Evolutionary conservation across 306 rosid genomes (phyloP).

Genomic region (Rosa lucieae): DNA sequence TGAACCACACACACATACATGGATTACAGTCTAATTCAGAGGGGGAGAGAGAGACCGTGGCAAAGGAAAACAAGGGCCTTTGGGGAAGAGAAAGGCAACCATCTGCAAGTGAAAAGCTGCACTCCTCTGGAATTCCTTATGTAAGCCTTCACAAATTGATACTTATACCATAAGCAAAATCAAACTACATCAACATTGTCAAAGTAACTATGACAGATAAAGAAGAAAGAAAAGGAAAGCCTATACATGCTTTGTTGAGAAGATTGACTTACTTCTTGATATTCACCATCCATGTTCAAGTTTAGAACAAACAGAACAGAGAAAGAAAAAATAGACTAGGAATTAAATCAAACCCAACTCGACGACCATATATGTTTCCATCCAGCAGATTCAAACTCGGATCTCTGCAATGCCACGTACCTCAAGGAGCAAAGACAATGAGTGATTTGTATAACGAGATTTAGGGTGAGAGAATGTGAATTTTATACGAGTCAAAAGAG

Average conservation of each 20-base stretch:
- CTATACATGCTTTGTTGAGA: background rate
- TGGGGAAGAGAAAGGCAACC: slow-evolving; percentile 71
- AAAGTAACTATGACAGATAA: background rate
- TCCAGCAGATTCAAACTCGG: background rate
- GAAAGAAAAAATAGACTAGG: background rate
- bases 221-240: background rate
- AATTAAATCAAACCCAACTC: background rate
- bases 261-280: slow-evolving; percentile 46
- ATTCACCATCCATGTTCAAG: slow-evolving; percentile 50
- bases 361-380: background rate
- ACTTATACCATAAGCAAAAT: background rate
- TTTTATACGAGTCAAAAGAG: background rate
- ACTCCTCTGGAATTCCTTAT: slow-evolving; percentile 65
- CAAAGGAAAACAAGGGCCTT: slow-evolving; percentile 83
- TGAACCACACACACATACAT: background rate
- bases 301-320: background rate
- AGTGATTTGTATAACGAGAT: background rate
- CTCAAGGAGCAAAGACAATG: background rate
- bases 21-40: background rate
- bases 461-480: background rate
- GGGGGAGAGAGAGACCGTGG: slow-evolving; percentile 51
- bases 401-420: background rate
- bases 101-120: slow-evolving; percentile 71
- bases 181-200: background rate
- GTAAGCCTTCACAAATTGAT: slow-evolving; percentile 45